A percentile compares a stretch with the other conserved stretches of the same genome.
Evolutionary conservation across 192 early-diverging fungal genomes (phyloP).

Genomic region (Coemansia sp.): DNA sequence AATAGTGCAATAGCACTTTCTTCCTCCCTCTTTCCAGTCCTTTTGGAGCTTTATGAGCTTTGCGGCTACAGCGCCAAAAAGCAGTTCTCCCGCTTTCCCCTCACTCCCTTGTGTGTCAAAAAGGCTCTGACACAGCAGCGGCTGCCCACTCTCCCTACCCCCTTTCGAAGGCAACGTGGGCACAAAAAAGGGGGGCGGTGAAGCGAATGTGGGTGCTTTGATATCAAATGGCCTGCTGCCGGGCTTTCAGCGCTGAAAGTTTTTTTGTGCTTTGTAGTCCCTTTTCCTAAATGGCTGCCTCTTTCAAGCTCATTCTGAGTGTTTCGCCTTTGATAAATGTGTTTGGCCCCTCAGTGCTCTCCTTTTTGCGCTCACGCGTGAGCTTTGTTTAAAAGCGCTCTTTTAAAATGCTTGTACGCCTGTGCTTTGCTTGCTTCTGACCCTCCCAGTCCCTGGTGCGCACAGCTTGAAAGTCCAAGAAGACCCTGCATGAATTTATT

Average conservation of each 20-base stretch:
- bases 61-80: background rate
- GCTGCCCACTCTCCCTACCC: background rate
- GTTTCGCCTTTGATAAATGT: slow-evolving; percentile 4
- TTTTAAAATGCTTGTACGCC: background rate
- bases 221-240: background rate
- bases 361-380: background rate
- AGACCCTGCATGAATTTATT: background rate
- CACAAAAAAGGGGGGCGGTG: background rate
- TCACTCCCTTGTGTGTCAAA: background rate
- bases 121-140: background rate
- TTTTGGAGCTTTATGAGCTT: background rate
- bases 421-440: background rate
- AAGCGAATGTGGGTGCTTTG: background rate
- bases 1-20: background rate
- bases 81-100: background rate
- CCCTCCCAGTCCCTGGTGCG: background rate
- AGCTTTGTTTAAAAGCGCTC: slow-evolving; percentile 6
- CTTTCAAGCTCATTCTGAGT: slow-evolving; percentile 1
- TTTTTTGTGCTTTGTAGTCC: background rate
- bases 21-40: background rate
- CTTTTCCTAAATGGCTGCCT: background rate
- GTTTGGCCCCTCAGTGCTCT: background rate
- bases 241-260: background rate
- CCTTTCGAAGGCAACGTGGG: background rate
- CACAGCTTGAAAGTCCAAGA: background rate